These are phyloP conservation scores for Aegilops longissima DNA, from an alignment of 176 grass and related monocot genomes.

Conservation along the genomic window DNA sequence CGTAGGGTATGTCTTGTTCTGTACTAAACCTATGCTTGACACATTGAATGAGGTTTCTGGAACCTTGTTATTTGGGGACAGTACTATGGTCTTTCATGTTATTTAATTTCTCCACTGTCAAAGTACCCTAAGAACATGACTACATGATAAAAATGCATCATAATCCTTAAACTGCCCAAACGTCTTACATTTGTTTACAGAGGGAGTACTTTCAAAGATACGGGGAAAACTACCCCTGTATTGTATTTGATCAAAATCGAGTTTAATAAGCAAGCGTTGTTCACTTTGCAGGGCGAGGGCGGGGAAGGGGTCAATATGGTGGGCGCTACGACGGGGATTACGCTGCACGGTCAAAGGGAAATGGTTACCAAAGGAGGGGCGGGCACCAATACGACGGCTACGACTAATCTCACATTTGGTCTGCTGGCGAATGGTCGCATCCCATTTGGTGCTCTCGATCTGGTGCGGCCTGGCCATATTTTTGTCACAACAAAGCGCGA, in stretches of 20 bases:
- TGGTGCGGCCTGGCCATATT: conserved; percentile 31
- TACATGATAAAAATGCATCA: background rate
- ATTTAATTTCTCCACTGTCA: background rate
- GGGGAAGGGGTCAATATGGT: conserved; percentile 45
- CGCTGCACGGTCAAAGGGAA: conserved; percentile 38
- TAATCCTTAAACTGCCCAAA: background rate
- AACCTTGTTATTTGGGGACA: background rate
- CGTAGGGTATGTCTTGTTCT: background rate
- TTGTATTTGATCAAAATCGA: background rate
- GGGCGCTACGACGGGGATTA: conserved; percentile 43
- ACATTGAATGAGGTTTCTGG: background rate
- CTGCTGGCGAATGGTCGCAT: conserved; percentile 10
- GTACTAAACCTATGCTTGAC: background rate
- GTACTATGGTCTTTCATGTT: background rate
- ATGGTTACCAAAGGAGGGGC: conserved; percentile 31
- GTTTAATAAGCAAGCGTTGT: background rate
- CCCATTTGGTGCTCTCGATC: conserved; percentile 4
- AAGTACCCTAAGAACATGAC: background rate
- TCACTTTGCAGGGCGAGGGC: conserved; percentile 36
- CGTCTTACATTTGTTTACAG: background rate
- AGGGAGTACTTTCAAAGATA: background rate
- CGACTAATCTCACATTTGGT: conserved; percentile 1
- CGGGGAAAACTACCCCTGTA: background rate
- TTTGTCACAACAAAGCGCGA: conserved; percentile 34
- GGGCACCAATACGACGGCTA: conserved; percentile 43